Evolutionary conservation across 208 protist genomes (phyloP).

Genomic region (Lotmaria passim): DNA sequence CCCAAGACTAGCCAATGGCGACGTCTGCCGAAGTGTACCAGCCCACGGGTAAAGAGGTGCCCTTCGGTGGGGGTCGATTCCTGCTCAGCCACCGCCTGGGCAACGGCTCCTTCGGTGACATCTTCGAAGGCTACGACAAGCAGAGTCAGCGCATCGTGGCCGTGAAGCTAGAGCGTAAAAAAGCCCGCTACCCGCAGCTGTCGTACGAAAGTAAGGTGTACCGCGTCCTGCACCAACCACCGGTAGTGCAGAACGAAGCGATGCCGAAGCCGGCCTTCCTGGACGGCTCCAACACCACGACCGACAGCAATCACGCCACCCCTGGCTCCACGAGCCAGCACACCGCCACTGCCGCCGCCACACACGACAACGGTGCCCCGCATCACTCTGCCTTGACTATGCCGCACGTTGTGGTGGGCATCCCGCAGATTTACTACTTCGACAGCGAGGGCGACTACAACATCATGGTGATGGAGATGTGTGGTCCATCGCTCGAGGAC

Average conservation of each 20-base stretch:
- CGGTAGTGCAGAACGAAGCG: slow-evolving; percentile 41
- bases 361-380: slow-evolving; percentile 3
- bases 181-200: slow-evolving; percentile 94
- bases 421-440: slow-evolving; percentile 97
- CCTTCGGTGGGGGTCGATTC: slow-evolving; percentile 65
- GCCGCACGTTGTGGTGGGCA: slow-evolving; percentile 74
- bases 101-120: slow-evolving; percentile 98
- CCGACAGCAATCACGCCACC: slow-evolving; percentile 13
- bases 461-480: slow-evolving; percentile 93
- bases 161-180: slow-evolving; percentile 92
- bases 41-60: slow-evolving; percentile 46
- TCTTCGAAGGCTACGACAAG: slow-evolving; percentile 94
- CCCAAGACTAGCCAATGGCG: not conserved
- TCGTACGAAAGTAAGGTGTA: slow-evolving; percentile 96
- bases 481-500: slow-evolving; percentile 89
- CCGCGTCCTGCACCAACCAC: slow-evolving; percentile 71
- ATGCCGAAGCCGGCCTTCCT: slow-evolving; percentile 29
- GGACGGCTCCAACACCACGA: slow-evolving; percentile 19
- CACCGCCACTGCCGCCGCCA: not conserved
- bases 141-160: slow-evolving; percentile 52
- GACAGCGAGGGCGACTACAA: slow-evolving; percentile 98
- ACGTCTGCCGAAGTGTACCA: slow-evolving; percentile 12
- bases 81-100: slow-evolving; percentile 89
- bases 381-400: not conserved
- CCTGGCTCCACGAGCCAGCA: not conserved